Percentiles rank a stretch among this genome's conserved stretches.
phyloP scores from a whole-genome alignment of 768 basidiomycete species.

The Naganishia kalamii region DNA sequence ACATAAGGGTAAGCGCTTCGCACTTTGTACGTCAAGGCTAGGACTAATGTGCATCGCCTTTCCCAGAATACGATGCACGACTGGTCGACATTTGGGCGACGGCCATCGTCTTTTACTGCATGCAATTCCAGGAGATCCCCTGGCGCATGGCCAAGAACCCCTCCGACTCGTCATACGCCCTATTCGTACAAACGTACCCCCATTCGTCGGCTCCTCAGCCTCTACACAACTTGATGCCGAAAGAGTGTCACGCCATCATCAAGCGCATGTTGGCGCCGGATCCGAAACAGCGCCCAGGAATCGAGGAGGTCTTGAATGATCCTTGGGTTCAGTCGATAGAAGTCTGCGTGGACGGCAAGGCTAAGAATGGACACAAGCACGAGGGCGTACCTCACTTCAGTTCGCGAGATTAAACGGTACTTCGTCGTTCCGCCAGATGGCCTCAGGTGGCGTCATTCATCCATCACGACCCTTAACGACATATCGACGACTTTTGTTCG shows the following conservation, averaged over 20 bases:
- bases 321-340: constrained; percentile 75
- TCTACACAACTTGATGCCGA: constrained; percentile 80
- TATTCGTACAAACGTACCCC: constrained; percentile 60
- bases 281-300: constrained; percentile 64
- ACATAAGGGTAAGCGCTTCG: constrained; percentile 74
- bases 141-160: constrained; percentile 84
- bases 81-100: constrained; percentile 97
- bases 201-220: constrained; percentile 54
- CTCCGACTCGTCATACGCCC: constrained; percentile 69
- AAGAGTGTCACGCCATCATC: constrained; percentile 72
- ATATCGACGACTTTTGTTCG: neutral
- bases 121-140: constrained; percentile 91
- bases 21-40: neutral
- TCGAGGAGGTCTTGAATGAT: constrained; percentile 74
- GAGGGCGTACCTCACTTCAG: constrained; percentile 24
- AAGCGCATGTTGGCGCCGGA: constrained; percentile 95
- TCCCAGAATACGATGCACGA: constrained; percentile 86
- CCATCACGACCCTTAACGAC: neutral
- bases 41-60: constrained; percentile 15
- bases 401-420: neutral
- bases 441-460: too few relatives aligned
- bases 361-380: constrained; percentile 36
- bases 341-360: constrained; percentile 58
- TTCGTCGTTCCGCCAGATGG: too few relatives aligned
- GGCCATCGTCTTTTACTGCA: constrained; percentile 95